Conservation (phyloP, 1,284 basidiomycete genomes). For the Gymnopus androsaceus region DNA sequence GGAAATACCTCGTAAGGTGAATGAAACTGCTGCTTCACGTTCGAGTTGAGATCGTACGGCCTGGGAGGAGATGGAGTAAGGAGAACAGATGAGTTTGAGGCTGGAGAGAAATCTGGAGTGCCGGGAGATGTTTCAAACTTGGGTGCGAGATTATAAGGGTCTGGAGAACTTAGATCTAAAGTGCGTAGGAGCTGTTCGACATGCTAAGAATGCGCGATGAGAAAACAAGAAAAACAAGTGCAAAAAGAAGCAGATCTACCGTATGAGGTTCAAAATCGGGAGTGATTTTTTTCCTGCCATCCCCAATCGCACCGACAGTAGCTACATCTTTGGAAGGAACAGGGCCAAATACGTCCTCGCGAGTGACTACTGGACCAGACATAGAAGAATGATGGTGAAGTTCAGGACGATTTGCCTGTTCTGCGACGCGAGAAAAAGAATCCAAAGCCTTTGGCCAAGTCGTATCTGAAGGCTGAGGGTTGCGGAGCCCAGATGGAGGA, state of each 20-base stretch:
- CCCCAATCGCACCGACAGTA: constrained; percentile 72
- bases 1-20: constrained; percentile 18
- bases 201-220: constrained; percentile 47
- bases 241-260: constrained; percentile 39
- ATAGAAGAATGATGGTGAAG: constrained; percentile 26
- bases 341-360: constrained; percentile 66
- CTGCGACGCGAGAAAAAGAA: constrained; percentile 54
- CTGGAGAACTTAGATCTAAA: constrained; percentile 73
- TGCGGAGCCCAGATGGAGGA: constrained; percentile 77
- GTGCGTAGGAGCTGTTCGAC: constrained; percentile 76
- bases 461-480: constrained; percentile 61
- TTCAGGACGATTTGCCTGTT: constrained; percentile 24
- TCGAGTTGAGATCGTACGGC: constrained; percentile 15
- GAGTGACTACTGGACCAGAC: constrained; percentile 33
- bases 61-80: constrained; percentile 27
- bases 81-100: constrained; percentile 26
- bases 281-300: constrained; percentile 65
- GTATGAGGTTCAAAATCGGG: constrained; percentile 53
- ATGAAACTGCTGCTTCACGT: constrained; percentile 17
- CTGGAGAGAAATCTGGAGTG: constrained; percentile 41
- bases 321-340: constrained; percentile 31
- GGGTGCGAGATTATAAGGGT: constrained; percentile 44
- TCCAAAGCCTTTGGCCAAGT: constrained; percentile 66
- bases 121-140: constrained; percentile 44
- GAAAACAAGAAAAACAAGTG: constrained; percentile 25